phyloP scores from a whole-genome alignment of 306 rosid genomes.

The Castanea mollissima region DNA sequence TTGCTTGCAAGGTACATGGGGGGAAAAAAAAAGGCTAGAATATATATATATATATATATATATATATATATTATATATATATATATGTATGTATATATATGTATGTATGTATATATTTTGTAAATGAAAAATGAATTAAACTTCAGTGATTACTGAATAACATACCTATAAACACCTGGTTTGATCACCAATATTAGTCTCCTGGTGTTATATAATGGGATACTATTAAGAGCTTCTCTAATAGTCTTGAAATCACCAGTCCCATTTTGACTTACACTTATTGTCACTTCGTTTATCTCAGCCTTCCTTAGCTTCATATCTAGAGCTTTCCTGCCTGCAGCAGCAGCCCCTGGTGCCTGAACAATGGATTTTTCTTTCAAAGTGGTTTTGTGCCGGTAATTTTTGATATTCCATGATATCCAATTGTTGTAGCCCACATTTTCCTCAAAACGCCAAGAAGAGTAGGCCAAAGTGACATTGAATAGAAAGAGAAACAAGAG shows the following conservation, averaged over 20 bases:
- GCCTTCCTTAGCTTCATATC: conserved; percentile 44
- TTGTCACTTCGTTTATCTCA: conserved; percentile 45
- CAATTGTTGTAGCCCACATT: conserved; percentile 39
- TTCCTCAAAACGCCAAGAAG: conserved; percentile 21
- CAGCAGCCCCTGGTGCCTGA: neutral
- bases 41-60: too few relatives aligned
- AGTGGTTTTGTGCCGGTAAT: conserved; percentile 18
- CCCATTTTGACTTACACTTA: conserved; percentile 49
- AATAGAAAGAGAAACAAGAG: conserved; percentile 27
- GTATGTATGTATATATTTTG: too few relatives aligned
- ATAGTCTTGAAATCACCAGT: conserved; percentile 50
- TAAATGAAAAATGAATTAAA: neutral
- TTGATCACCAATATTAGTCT: conserved; percentile 48
- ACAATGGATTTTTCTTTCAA: conserved; percentile 16
- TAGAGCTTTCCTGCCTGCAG: neutral
- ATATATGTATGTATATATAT: too few relatives aligned
- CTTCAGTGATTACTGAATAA: neutral
- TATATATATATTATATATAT: too few relatives aligned
- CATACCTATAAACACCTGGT: conserved; percentile 62
- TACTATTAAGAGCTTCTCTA: conserved; percentile 52
- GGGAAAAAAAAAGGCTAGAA: too few relatives aligned
- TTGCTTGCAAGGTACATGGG: too few relatives aligned
- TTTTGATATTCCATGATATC: conserved; percentile 53
- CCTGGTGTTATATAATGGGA: conserved; percentile 39
- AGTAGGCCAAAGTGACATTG: conserved; percentile 3